Evolutionary conservation across 2,329 filamentous ascomycete genomes (phyloP).

Genomic region (Phialophora macrospora): DNA sequence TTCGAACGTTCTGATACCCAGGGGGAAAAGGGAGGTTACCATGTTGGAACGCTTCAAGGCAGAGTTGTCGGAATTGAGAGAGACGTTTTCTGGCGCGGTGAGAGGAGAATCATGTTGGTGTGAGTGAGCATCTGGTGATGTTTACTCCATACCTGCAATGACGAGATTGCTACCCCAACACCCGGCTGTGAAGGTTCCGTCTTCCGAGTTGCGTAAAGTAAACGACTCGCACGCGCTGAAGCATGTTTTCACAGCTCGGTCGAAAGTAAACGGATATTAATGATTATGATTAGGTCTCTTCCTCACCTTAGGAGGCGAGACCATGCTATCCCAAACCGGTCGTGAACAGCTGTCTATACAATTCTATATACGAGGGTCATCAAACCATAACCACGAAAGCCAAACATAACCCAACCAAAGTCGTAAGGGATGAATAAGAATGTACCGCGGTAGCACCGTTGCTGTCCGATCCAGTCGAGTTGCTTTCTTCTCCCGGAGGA

Average conservation of each 20-base stretch:
- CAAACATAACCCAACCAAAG: constrained; percentile 1
- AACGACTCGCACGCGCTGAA: neutral
- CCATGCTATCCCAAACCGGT: constrained; percentile 10
- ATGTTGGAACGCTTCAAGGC: neutral
- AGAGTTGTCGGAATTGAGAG: constrained; percentile 54
- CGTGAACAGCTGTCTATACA: constrained; percentile 21
- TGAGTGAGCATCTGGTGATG: constrained; percentile 58
- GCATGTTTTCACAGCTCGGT: neutral
- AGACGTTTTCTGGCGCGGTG: constrained; percentile 72
- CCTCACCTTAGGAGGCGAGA: neutral
- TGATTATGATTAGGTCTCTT: constrained; percentile 13
- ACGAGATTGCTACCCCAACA: constrained; percentile 7
- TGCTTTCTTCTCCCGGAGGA: neutral
- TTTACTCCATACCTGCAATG: neutral
- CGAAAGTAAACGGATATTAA: neutral
- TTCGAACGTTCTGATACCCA: neutral
- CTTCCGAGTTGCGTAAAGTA: neutral
- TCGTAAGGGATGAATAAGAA: constrained; percentile 7
- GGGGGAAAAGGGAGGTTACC: neutral
- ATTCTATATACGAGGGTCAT: constrained; percentile 1
- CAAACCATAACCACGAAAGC: neutral
- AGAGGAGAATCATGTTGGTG: neutral
- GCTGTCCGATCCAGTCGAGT: constrained; percentile 2
- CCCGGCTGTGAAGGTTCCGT: constrained; percentile 8
- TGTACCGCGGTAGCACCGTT: constrained; percentile 8